Evolutionary conservation across 306 rosid genomes (phyloP), one percentile per base, ranked within the genome.

Genomic region (Pueraria montana): DNA sequence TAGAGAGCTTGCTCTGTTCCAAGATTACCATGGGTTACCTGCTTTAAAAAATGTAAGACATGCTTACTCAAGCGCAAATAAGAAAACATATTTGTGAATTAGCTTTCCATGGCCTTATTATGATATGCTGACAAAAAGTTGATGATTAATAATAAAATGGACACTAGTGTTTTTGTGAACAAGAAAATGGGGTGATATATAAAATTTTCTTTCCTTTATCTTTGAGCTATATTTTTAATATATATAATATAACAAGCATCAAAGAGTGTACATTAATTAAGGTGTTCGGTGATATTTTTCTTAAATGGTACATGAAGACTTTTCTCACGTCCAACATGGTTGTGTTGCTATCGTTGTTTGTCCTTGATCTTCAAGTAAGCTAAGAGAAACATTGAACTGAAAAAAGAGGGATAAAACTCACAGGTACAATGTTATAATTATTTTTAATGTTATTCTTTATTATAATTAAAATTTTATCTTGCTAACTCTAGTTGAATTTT

Each of bases 11-110:
- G 98, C 98, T 14, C 91, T 95, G 53, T 95, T 93, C 82, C 99
- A 95, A 80, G 98, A 95, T 86, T 95, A 95, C 34, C 94, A 88
- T 18, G 99, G 99, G 34, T 84, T 92, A 26, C 91, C 99, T 3
- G 79, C 89, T 80, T 91, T 95, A 48, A 95, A 95, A 86, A 85
- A 90, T 8, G 99, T 92, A 86, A 56, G 84, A 45, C 30, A 7
- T 6, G 26, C 1, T 17, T 23, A 11, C 65, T 4, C 1, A 18
- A 2, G n/a, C 14, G 6, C 1, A 7, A 53, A 50, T 0, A 23
- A 56, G 3, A 56, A 20, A 0, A 2, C 2, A 2, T 11, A 46
- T 2, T 46, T 2, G 62, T 55, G 62, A 55, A 55, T 55, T 55
- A 18, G 62, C 62, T 55, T 55, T 20, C 1, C 26, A 8, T 55